Conservation (phyloP, 2,329 filamentous ascomycete species). For the Pseudogymnoascus sp. region DNA sequence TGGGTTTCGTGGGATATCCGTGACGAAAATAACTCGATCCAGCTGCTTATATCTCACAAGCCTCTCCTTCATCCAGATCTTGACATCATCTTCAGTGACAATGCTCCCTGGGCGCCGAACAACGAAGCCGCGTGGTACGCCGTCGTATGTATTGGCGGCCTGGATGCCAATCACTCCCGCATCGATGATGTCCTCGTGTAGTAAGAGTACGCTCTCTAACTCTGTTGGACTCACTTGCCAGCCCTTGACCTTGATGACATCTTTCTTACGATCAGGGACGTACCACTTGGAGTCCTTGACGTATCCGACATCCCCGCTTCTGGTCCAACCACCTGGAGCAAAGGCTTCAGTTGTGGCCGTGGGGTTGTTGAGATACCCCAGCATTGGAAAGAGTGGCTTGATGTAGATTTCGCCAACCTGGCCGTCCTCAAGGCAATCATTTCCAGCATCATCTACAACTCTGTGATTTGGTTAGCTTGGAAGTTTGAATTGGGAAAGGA, state of each 20-base stretch:
- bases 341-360: slow-evolving; percentile 24
- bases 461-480: slow-evolving; percentile 11
- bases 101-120: slow-evolving; percentile 25
- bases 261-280: slow-evolving; percentile 35
- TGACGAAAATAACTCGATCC: slow-evolving; percentile 38
- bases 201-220: slow-evolving; percentile 36
- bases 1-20: slow-evolving; percentile 38
- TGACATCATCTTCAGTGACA: slow-evolving; percentile 34
- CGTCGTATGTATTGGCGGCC: slow-evolving; percentile 26
- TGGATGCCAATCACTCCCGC: slow-evolving; percentile 37
- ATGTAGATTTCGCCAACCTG: slow-evolving; percentile 23
- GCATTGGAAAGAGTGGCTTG: slow-evolving; percentile 25
- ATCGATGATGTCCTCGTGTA: slow-evolving; percentile 35
- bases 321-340: slow-evolving; percentile 28
- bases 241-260: slow-evolving; percentile 38
- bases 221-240: slow-evolving; percentile 41
- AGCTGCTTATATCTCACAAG: slow-evolving; percentile 40
- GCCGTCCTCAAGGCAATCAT: slow-evolving; percentile 24
- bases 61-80: slow-evolving; percentile 31
- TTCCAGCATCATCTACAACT: slow-evolving; percentile 20
- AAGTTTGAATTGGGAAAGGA: background rate
- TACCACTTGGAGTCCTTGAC: slow-evolving; percentile 30
- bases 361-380: slow-evolving; percentile 30
- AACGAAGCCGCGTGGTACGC: slow-evolving; percentile 38
- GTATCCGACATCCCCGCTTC: slow-evolving; percentile 37